A percentile compares a stretch with the other conserved stretches of the same genome.
These are phyloP conservation scores for Exophiala spinifera DNA, from an alignment of 2,329 filamentous ascomycete species.

Conservation along the genomic window DNA sequence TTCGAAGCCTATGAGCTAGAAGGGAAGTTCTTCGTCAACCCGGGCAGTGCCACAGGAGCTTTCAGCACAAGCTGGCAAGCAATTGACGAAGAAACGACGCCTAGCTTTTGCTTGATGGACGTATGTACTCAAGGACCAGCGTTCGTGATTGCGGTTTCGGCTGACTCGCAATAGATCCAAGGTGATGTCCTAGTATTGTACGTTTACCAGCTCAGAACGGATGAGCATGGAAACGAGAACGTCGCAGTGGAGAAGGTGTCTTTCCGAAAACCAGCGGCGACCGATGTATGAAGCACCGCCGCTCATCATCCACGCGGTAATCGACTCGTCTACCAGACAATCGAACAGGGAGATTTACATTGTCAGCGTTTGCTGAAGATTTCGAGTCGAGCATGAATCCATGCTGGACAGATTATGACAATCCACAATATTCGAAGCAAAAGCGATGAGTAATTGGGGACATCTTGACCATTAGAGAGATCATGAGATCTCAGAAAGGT, in stretches of 20 bases:
- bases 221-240: constrained; percentile 71
- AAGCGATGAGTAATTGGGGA: too few species aligned
- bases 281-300: constrained; percentile 12
- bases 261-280: constrained; percentile 70
- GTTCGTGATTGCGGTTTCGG: too few species aligned
- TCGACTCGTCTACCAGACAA: too few species aligned
- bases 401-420: too few species aligned
- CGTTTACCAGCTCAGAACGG: constrained; percentile 81
- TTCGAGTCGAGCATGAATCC: too few species aligned
- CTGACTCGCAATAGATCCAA: constrained; percentile 64
- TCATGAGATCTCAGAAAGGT: too few species aligned
- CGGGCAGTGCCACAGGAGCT: constrained; percentile 65
- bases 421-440: too few species aligned
- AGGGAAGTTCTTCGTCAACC: constrained; percentile 69
- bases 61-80: constrained; percentile 59
- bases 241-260: constrained; percentile 84
- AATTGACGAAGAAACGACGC: constrained; percentile 66
- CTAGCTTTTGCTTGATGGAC: constrained; percentile 97
- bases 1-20: constrained; percentile 72
- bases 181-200: constrained; percentile 94
- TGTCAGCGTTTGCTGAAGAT: too few species aligned
- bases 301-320: too few species aligned
- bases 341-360: too few species aligned
- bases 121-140: constrained; percentile 54
- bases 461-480: too few species aligned